Conservation (phyloP, 169 alveolate genomes). For the Plasmodium reichenowi region DNA sequence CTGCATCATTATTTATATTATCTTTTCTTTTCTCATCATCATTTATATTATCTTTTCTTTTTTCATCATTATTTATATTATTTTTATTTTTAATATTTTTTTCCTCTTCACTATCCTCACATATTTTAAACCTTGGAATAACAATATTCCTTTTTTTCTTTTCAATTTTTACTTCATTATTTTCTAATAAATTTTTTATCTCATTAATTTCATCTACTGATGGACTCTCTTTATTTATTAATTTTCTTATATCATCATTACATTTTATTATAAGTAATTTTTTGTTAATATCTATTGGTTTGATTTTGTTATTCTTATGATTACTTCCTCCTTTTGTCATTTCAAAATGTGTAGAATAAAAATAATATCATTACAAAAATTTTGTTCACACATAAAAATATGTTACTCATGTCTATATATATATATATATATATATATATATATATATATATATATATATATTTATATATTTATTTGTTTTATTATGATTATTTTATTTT, state of each 20-base stretch:
- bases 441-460: too few relatives aligned
- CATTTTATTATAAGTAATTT: conserved; percentile 38
- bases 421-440: too few relatives aligned
- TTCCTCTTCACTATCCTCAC: conserved; percentile 28
- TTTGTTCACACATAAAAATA: too few relatives aligned
- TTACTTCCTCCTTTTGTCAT: conserved; percentile 44
- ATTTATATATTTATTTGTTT: too few relatives aligned
- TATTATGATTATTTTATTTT: too few relatives aligned
- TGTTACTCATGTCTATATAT: background rate
- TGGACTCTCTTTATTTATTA: conserved; percentile 60
- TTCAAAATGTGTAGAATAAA: background rate
- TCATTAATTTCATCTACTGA: conserved; percentile 40
- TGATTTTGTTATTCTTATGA: conserved; percentile 23
- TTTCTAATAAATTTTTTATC: conserved; percentile 38
- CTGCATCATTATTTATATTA: too few relatives aligned
- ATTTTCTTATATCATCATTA: conserved; percentile 49
- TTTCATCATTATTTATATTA: background rate
- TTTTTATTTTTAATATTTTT: conserved; percentile 4
- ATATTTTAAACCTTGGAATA: conserved; percentile 72
- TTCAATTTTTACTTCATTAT: conserved; percentile 27
- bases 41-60: too few relatives aligned
- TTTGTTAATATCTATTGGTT: conserved; percentile 38
- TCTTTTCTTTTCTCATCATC: background rate
- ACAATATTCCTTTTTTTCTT: conserved; percentile 63
- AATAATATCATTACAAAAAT: conserved; percentile 3